Base-by-base conservation (phyloP, 108 stramenopile species). In the Cyclostephanos tholiformis region DNA sequence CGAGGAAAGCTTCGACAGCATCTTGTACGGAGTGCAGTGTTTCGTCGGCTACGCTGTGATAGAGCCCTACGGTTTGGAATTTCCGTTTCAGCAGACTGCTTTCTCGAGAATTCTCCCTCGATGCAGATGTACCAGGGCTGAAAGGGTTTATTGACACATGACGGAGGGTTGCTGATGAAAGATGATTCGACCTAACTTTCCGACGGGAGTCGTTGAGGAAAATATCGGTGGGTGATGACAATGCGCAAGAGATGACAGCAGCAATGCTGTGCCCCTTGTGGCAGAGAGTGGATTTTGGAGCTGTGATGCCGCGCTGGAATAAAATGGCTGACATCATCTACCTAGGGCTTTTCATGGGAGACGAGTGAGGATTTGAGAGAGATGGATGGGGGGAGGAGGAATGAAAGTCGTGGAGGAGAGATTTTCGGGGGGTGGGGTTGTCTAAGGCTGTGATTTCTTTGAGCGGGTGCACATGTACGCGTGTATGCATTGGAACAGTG, bases 11-110 rank as follows among this genome's bases (percentile, higher is more conserved):
- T 53, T 97, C 97, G 7, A 97, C 71, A 0, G 91, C 88, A 63
- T 96, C 97, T 74, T 95, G 95, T 44, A 97, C 88, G 22, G 73
- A 65, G 65, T 97, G 91, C 53, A 97, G 84, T 4, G 89, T 87
- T 32, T 89, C 90, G 72, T 97, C 95, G 16, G 97, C 97, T 23
- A 89, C 80, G 22, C 65, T 52, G 72, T 97, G 97, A 72, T 91
- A 97, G 14, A 89, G 83, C 8, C 73, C 65, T 75, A 92, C 95
- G 39, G 79, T 86, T 55, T 82, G 78, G 71, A 95, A 95, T 19
- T 48, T 61, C 14, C 75, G 65, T 20, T 67, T 60, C 48, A 74
- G 72, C 43, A 46, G 26, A 38, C 48, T 23, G 17, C 27, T 61
- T 11, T 25, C 53, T 29, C 32, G 32, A 16, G 23, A 38, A 30